phyloP scores from a whole-genome alignment of 2,329 filamentous ascomycete genomes.

The Iodosphaeria phyllophila region DNA sequence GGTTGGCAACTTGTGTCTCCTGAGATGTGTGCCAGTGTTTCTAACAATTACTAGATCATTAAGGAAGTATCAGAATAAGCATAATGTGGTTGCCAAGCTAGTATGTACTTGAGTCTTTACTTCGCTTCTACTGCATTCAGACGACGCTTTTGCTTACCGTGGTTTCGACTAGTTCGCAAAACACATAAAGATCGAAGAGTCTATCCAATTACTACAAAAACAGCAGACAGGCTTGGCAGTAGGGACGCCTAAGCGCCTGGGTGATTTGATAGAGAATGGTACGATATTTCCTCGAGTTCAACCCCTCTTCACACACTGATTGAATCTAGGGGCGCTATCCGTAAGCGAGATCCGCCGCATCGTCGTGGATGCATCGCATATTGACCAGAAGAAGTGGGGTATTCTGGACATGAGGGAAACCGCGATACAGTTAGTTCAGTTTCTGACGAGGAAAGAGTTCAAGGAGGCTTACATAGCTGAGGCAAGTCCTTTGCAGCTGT shows the following conservation, averaged over 20 bases:
- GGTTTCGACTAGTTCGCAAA: slow-evolving; percentile 91
- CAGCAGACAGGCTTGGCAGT: slow-evolving; percentile 69
- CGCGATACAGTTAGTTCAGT: slow-evolving; percentile 57
- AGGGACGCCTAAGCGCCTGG: slow-evolving; percentile 70
- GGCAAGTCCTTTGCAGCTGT: slow-evolving; percentile 36
- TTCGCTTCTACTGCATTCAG: slow-evolving; percentile 2
- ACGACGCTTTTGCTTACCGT: too few species aligned
- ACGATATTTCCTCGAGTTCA: slow-evolving; percentile 11
- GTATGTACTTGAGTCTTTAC: slow-evolving; percentile 15
- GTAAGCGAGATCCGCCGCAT: slow-evolving; percentile 56
- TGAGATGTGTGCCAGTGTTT: not conserved
- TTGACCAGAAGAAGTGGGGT: slow-evolving; percentile 86
- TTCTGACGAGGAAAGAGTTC: slow-evolving; percentile 54
- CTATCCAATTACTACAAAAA: slow-evolving; percentile 53
- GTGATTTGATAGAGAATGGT: slow-evolving; percentile 70
- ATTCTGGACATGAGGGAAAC: slow-evolving; percentile 93
- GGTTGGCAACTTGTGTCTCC: not conserved
- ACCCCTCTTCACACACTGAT: too few species aligned
- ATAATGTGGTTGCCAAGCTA: slow-evolving; percentile 66
- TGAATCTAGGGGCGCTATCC: slow-evolving; percentile 43
- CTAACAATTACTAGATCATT: slow-evolving; percentile 34
- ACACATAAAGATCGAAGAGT: slow-evolving; percentile 88
- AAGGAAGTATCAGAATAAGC: slow-evolving; percentile 62
- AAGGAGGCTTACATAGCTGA: slow-evolving; percentile 47
- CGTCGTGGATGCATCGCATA: slow-evolving; percentile 77